Evolutionary conservation across 768 basidiomycete genomes (phyloP), one percentile per base, ranked within the genome.

Genomic region (Mycena maculata): DNA sequence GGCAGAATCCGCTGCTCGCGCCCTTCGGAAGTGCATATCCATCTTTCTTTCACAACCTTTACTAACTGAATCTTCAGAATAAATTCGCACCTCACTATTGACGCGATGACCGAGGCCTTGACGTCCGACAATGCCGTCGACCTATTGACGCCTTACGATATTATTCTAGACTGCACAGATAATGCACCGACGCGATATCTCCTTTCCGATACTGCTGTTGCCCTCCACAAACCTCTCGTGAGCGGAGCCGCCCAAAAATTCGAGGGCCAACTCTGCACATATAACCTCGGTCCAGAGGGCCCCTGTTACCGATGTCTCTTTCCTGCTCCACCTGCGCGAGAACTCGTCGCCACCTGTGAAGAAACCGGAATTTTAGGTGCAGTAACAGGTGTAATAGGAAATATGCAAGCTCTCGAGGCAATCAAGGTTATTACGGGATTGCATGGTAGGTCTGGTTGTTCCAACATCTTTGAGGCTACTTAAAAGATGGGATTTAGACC

Each of bases 281-380:
- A 93, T 76, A 93, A 94, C 74, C 78, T 90, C 5, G 88, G 85
- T 8, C 77, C 80, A 22, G 79, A 86, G 30, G 91, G 95, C 1
- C 96, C 96, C 0, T 99, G 98, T 78, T 98, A 97, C 78, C 87
- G 98, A 18, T 99, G 98, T 76, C 78, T 99, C 45, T 99, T 96
- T 77, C 96, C 97, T 0, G 87, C 84, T 57, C 89, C 95, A 2
- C 89, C 95, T 1, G 84, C 88, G 5, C 84, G 81, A 22, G 88
- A 88, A 59, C 82, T 82, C 28, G 79, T 86, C 2, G 91, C 94
- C 10, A 88, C 90, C 11, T 99, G 98, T 70, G 95, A 92, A 72
- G 96, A 98, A 75, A 83, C 89, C 5, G 96, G 97, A 1, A 90
- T 99, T 6, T 79, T 98, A 52, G 97, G 97, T 8, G 89, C 85